Conservation (phyloP, 2,329 filamentous ascomycete species). For the Penicillium sp. region DNA sequence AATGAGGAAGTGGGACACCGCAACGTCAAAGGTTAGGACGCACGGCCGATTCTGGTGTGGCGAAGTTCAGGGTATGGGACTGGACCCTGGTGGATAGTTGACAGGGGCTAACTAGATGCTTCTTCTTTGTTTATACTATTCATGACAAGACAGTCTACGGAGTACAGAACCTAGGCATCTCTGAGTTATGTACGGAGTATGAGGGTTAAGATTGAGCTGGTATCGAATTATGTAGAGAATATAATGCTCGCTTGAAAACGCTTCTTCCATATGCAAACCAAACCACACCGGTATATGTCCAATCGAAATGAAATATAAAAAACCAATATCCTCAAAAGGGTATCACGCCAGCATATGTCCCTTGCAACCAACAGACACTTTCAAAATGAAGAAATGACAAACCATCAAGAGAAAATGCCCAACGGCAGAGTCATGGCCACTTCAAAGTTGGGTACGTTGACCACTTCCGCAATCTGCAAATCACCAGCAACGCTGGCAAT, state of each 20-base stretch:
- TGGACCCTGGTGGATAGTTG: no score
- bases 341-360: constrained; percentile 17
- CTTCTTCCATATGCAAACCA: constrained; percentile 10
- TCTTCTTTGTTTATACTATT: not conserved
- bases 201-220: not conserved
- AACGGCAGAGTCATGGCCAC: constrained; percentile 51
- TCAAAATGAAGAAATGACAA: not conserved
- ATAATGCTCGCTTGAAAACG: constrained; percentile 7
- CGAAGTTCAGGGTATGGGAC: not conserved
- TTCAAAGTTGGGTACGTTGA: constrained; percentile 54
- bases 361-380: not conserved
- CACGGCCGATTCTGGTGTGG: constrained; percentile 4
- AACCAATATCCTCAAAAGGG: constrained; percentile 8
- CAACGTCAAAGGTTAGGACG: not conserved
- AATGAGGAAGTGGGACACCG: constrained; percentile 1
- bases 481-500: constrained; percentile 50
- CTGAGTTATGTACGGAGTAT: no score
- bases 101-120: no score
- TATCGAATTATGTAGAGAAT: not conserved
- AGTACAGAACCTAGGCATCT: no score
- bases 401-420: constrained; percentile 48
- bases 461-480: constrained; percentile 51
- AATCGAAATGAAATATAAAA: constrained; percentile 7
- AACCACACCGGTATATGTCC: constrained; percentile 10
- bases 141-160: no score